Base-by-base conservation (phyloP, 2,329 filamentous ascomycete species). In the Leptographium wingfieldii region DNA sequence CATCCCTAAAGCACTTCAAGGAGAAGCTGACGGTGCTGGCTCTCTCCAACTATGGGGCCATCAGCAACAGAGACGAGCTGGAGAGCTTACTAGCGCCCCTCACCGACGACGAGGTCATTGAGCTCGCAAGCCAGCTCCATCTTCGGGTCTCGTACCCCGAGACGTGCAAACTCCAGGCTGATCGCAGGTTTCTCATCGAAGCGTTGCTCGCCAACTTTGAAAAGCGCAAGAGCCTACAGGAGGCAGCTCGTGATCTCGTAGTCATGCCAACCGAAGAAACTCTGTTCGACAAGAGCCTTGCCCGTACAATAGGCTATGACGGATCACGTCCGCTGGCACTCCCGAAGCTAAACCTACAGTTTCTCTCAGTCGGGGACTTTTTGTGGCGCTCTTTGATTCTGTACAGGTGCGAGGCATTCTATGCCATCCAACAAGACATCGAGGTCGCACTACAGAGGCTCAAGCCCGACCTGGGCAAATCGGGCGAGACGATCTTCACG, bases 291-390 rank as follows among this genome's bases (percentile, higher is more conserved):
- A 79, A 79, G 57, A 83, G 84, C 31, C 81, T 96, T 58, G 73
- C 92, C 60, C 83, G 90, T 61, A 92, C 92, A 60, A 92, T 96
- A 67, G 80, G 79, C 9, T 97, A 96, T 67, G 87, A 96, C 70
- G 92, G 92, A 31, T 91, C 90, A 29, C 83, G 83, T 55, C 92
- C 94, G 5, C 78, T 99, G 61, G 90, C 94, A 3, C 84, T 99
- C 52, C 94, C 94, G 3, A 99, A 99, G 70, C 74, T 97, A 54
- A 99, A 96, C 67, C 76, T 99, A 33, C 94, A 99, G 69, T 99
- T 99, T 72, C 78, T 99, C 16, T 95, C 92, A 3, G 84, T 96
- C 57, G 91, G 91, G 3, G 94, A 99, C 71, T 99, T 99, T 67
- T 75, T 99, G n/a, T 99, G 92, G 91, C 83, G 95, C 63, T 91